Conservation (phyloP, 768 basidiomycete species). For the Termitomyces sp. region DNA sequence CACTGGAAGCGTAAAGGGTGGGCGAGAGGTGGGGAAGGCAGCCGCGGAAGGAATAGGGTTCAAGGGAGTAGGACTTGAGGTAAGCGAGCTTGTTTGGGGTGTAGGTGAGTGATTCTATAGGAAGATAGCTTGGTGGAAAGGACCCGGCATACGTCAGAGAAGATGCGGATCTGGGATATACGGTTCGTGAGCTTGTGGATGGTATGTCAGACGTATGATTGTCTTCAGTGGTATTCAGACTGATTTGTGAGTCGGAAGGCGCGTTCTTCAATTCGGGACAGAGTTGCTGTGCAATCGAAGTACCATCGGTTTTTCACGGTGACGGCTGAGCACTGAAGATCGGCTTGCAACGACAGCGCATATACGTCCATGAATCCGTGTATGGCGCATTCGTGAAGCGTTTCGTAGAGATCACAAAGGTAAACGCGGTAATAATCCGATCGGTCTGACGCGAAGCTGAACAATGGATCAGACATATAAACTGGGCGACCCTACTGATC, state of each 20-base stretch:
- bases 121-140: conserved; percentile 82
- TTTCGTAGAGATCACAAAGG: conserved; percentile 73
- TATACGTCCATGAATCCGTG: conserved; percentile 86
- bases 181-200: conserved; percentile 84
- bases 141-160: conserved; percentile 93
- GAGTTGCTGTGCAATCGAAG: conserved; percentile 93
- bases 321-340: neutral
- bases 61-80: conserved; percentile 86
- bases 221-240: neutral
- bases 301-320: conserved; percentile 17
- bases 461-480: conserved; percentile 56
- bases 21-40: conserved; percentile 64
- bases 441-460: neutral
- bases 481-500: conserved; percentile 78
- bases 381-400: conserved; percentile 76
- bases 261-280: conserved; percentile 98
- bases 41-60: conserved; percentile 65
- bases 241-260: conserved; percentile 34
- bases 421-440: conserved; percentile 16
- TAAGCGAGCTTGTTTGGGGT: conserved; percentile 20
- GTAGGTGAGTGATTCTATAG: neutral
- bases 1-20: conserved; percentile 81
- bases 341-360: conserved; percentile 43
- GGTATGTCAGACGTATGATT: conserved; percentile 39
- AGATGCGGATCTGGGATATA: conserved; percentile 82